Percentiles rank a stretch among this genome's conserved stretches.
phyloP scores from a whole-genome alignment of 202 grass and related monocot species.

The Hordeum pubiflorum region DNA sequence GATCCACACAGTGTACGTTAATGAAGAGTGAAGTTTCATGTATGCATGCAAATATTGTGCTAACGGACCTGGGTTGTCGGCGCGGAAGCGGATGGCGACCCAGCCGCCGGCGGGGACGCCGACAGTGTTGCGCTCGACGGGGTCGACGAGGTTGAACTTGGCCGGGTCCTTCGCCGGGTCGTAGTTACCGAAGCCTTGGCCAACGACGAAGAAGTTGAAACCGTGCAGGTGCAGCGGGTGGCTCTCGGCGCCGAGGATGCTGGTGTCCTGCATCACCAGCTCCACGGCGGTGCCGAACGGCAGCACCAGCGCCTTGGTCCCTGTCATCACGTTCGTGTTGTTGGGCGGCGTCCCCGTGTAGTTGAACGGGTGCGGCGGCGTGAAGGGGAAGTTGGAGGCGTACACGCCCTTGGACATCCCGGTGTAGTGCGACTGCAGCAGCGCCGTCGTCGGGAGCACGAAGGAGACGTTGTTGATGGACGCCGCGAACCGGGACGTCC shows the following conservation, averaged over 20 bases:
- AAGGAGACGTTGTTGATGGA: conserved; percentile 80
- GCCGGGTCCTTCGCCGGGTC: conserved; percentile 36
- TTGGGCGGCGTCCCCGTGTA: conserved; percentile 74
- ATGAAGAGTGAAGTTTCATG: background rate
- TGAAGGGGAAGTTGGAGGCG: conserved; percentile 44
- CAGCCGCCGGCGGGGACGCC: conserved; percentile 67
- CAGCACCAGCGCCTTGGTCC: conserved; percentile 56
- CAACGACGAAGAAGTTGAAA: conserved; percentile 68
- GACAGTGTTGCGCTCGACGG: conserved; percentile 78
- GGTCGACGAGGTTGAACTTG: conserved; percentile 63
- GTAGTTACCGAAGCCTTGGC: conserved; percentile 61
- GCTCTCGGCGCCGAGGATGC: conserved; percentile 74
- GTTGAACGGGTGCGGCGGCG: conserved; percentile 52
- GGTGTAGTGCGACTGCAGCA: conserved; percentile 47
- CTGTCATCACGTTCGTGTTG: conserved; percentile 60
- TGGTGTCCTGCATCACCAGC: conserved; percentile 84
- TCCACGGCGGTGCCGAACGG: conserved; percentile 49
- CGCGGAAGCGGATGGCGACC: conserved; percentile 67
- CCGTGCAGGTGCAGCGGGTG: conserved; percentile 87
- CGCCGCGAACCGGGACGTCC: conserved; percentile 52
- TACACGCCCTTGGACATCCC: conserved; percentile 43
- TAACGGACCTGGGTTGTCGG: conserved; percentile 64
- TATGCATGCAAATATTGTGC: background rate
- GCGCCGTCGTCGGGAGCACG: conserved; percentile 52
- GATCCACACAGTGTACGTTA: background rate